Evolutionary conservation across 2,329 filamentous ascomycete genomes (phyloP).

Genomic region (Arthrobotrys iridis): DNA sequence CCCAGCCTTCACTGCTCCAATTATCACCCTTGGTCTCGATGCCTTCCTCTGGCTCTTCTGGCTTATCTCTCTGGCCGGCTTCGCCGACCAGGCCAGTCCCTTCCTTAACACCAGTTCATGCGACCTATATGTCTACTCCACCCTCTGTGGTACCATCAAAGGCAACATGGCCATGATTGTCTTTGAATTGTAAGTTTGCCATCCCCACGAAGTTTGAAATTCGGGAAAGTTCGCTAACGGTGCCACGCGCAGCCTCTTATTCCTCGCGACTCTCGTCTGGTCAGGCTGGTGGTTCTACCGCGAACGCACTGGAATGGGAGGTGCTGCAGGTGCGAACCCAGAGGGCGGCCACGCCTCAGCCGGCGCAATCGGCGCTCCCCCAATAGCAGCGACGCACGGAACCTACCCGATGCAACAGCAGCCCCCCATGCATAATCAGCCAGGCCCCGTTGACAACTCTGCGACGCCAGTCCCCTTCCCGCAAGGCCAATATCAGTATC

Average conservation of each 20-base stretch:
- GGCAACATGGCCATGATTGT: constrained; percentile 45
- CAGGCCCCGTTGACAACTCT: not conserved
- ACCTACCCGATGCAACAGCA: constrained; percentile 53
- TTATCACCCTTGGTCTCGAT: constrained; percentile 55
- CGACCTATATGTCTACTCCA: not conserved
- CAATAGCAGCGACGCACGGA: constrained; percentile 22
- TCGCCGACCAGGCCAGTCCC: constrained; percentile 36
- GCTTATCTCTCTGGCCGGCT: constrained; percentile 56
- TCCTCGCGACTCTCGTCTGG: constrained; percentile 56
- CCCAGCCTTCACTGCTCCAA: constrained; percentile 55
- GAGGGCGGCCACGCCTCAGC: constrained; percentile 48
- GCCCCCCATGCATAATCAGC: not conserved
- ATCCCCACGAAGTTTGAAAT: not conserved
- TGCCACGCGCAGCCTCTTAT: constrained; percentile 53
- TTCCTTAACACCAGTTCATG: constrained; percentile 17
- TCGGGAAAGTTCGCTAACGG: not conserved
- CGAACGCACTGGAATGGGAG: constrained; percentile 35
- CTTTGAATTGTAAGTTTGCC: constrained; percentile 48
- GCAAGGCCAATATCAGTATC: constrained; percentile 38
- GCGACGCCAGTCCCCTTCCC: constrained; percentile 30
- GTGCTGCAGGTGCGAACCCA: constrained; percentile 42
- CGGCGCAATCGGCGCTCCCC: constrained; percentile 47
- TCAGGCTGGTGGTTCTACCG: constrained; percentile 52
- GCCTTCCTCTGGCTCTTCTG: constrained; percentile 62
- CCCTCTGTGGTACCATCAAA: constrained; percentile 22